Base-by-base conservation (phyloP, 192 early-diverging fungal genomes). In the Kappamyces sp. region DNA sequence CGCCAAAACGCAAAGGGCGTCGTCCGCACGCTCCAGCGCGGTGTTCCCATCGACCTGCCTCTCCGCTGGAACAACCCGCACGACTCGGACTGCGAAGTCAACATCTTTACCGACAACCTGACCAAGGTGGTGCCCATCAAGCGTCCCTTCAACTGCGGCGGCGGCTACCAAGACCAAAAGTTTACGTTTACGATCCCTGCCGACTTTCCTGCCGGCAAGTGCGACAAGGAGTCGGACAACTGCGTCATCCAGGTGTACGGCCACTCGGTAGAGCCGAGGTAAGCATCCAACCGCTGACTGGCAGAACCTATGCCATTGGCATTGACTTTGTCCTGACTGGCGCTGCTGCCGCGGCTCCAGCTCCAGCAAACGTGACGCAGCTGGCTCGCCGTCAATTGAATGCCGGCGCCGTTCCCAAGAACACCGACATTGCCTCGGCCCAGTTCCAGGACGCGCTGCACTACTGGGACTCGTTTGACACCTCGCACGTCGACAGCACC, bases 41-140 rank as follows among this genome's bases (percentile, higher is more conserved):
- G 65, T 10, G 58, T 61, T 40, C 55, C 35, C 33, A 23, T 67
- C 38, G 65, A 67, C 1, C 48, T 67, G 41, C 65, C 65, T 15
- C 51, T 61, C 36, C 58, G 54, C 37, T 67, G 50, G 50, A 67
- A 67, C 65, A 67, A 67, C 58, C 65, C 65, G 15, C 65, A 67
- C 65, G 60, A 67, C 51, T 48, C 50, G 10, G 65, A 67, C 50
- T 67, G 65, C 44, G 65, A 67, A 42, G 60, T 67, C 53, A 67
- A 67, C 65, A 47, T 67, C 65, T 67, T 57, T 57, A 33, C 50
- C 58, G 12, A 7, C 34, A 42, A 15, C 7, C 15, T 47, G 33
- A 57, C 58, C 39, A n/a, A 40, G 3, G 65, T 62, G 23, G 53
- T 49, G 12, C 60, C 65, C 58, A 67, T 62, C 53, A 47, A 57